Percentiles rank a stretch among this genome's conserved stretches.
Conservation (phyloP, 495 filamentous ascomycete species). For the Lasiosphaeria hispida region DNA sequence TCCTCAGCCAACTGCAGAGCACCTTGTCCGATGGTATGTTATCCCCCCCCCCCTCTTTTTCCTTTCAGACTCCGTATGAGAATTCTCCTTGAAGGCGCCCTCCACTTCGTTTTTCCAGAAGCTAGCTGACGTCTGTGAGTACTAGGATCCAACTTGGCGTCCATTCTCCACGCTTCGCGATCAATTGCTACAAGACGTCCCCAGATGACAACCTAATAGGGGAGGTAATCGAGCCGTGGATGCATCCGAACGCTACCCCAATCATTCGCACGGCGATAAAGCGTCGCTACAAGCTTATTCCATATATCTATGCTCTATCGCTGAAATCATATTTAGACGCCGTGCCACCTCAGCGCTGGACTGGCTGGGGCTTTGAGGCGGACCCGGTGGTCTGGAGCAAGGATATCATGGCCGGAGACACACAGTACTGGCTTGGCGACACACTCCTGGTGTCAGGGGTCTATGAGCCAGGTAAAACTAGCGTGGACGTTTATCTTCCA, state of each 20-base stretch:
- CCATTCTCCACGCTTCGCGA: constrained; percentile 68
- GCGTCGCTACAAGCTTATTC: constrained; percentile 65
- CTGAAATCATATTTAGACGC: constrained; percentile 58
- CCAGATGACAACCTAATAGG: constrained; percentile 55
- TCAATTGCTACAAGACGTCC: constrained; percentile 73
- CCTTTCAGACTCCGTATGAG: too few species aligned
- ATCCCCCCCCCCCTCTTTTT: too few species aligned
- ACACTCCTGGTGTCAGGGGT: constrained; percentile 64
- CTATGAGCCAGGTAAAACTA: constrained; percentile 54
- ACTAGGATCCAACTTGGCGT: constrained; percentile 62
- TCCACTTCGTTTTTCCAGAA: too few species aligned
- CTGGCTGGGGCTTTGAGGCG: constrained; percentile 64
- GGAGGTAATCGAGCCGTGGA: constrained; percentile 73
- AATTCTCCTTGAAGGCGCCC: too few species aligned
- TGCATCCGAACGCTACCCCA: constrained; percentile 63
- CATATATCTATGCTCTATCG: constrained; percentile 64
- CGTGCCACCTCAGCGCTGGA: constrained; percentile 62
- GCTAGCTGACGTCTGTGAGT: too few species aligned
- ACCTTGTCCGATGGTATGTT: constrained; percentile 54
- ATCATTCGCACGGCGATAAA: constrained; percentile 61
- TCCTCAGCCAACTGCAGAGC: constrained; percentile 64
- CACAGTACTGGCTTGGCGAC: constrained; percentile 70
- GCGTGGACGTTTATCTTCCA: constrained; percentile 60
- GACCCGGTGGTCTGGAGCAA: constrained; percentile 61
- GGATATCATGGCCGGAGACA: constrained; percentile 54